phyloP scores from a whole-genome alignment of 805 yeast species.

The Blastobotrys attinorum region DNA sequence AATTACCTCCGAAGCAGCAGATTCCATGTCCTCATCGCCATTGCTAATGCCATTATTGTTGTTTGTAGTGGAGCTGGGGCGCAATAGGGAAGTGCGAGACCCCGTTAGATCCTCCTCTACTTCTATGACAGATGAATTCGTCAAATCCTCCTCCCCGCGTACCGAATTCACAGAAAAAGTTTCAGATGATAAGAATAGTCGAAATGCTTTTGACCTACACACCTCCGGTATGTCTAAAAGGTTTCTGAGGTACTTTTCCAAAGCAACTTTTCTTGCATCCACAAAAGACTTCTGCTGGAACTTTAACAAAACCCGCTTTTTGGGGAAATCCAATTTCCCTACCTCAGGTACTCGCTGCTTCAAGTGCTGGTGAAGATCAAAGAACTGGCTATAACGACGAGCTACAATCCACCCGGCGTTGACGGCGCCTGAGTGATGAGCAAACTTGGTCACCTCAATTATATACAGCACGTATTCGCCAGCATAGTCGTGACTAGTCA shows the following conservation, averaged over 20 bases:
- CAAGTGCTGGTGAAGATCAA: conserved; percentile 58
- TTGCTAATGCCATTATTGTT: neutral
- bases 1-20: neutral
- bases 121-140: neutral
- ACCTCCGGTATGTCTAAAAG: conserved; percentile 57
- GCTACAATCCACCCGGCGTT: conserved; percentile 88
- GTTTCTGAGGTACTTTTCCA: conserved; percentile 55
- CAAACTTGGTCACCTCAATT: conserved; percentile 59
- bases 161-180: conserved; percentile 34
- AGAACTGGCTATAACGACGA: conserved; percentile 79
- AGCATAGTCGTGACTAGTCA: conserved; percentile 43
- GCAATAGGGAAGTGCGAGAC: neutral
- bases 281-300: conserved; percentile 48
- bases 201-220: conserved; percentile 63
- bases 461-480: conserved; percentile 65
- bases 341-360: conserved; percentile 45
- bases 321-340: conserved; percentile 43
- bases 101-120: neutral
- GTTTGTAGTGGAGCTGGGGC: neutral
- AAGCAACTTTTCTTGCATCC: conserved; percentile 51
- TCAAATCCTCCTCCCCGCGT: neutral
- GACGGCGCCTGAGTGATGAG: conserved; percentile 33
- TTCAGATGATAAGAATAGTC: conserved; percentile 73
- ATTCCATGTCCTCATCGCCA: conserved; percentile 1
- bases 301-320: conserved; percentile 53